Evolutionary conservation across 345 rosid genomes (phyloP), one percentile per base, ranked within the genome.

Genomic region (Punica granatum): DNA sequence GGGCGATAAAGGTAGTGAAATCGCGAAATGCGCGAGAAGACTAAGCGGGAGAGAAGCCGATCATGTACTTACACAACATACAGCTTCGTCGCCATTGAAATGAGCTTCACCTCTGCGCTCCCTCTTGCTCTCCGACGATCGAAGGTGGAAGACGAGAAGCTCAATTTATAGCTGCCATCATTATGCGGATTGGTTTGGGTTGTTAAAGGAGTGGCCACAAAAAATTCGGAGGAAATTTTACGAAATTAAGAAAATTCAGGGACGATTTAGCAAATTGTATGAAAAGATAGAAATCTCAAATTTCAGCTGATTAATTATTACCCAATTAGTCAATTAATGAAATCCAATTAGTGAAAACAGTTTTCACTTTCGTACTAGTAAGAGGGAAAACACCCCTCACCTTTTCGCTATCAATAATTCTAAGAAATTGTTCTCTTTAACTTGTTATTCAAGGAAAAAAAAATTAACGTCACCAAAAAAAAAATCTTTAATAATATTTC

Each of bases 11-110:
- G 2, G 19, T 14, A 44, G 23, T 23, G 28, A 23, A 41, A 54
- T 42, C 64, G 62, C 13, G 39, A 73, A 56, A 13, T 14, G n/a
- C 25, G 43, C 66, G 13, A 63, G 43, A 7, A 36, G 4, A 33
- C 30, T 4, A 63, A 33, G 32, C 41, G 41, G 43, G 14, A 4
- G 48, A 7, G 10, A 53, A n/a, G 69, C 46, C 58, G 36, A 65
- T 48, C 56, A 37, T 14, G 23, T 2, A 82, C 94, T 15, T 84
- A 88, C 94, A 88, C 91, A 71, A 88, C 84, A 75, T 84, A 88
- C 59, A 88, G 83, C 78, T 88, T 88, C 51, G 86, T 78, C 16
- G 89, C 88, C 94, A 86, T 88, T 13, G 79, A 64, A 54, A 63
- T 16, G 62, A 60, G 54, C 8, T 14, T 32, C 72, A 3, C 32